Conservation (phyloP, 2,329 filamentous ascomycete species). For the Curvularia verruculosa region DNA sequence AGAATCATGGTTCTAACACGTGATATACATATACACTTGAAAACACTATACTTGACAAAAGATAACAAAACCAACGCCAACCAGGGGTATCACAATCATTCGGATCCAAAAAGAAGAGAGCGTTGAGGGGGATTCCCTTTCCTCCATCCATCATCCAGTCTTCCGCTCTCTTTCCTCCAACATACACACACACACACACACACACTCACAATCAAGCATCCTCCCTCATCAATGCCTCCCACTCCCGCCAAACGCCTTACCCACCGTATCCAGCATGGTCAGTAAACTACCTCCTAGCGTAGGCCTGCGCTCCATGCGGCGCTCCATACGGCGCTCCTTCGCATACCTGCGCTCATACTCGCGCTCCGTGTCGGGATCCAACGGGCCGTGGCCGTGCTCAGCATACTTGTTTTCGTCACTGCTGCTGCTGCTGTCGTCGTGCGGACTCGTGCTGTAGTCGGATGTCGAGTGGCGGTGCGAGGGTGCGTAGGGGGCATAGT, state of each 20-base stretch:
- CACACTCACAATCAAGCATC: too few relatives aligned
- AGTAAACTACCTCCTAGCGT: slow-evolving; percentile 38
- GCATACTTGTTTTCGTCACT: background rate
- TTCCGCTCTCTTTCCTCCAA: too few relatives aligned
- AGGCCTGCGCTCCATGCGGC: slow-evolving; percentile 31
- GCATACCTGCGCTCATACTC: slow-evolving; percentile 26
- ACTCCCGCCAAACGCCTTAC: slow-evolving; percentile 14
- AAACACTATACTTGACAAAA: background rate
- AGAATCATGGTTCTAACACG: background rate
- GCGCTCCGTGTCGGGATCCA: slow-evolving; percentile 22
- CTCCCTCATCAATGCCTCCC: slow-evolving; percentile 12
- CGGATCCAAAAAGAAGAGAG: background rate
- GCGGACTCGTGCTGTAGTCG: slow-evolving; percentile 10
- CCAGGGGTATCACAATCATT: background rate
- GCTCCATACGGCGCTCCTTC: slow-evolving; percentile 27
- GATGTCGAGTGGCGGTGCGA: slow-evolving; percentile 11
- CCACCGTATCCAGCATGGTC: slow-evolving; percentile 23
- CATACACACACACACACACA: too few relatives aligned
- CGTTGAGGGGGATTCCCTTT: background rate
- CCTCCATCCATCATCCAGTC: too few relatives aligned
- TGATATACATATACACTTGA: background rate
- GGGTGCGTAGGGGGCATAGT: slow-evolving; percentile 6
- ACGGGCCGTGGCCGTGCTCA: slow-evolving; percentile 5
- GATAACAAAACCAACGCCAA: background rate
- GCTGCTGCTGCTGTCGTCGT: slow-evolving; percentile 7